Conservation (phyloP, 2,329 filamentous ascomycete genomes). For the Sclerotinia sclerotiorum region DNA sequence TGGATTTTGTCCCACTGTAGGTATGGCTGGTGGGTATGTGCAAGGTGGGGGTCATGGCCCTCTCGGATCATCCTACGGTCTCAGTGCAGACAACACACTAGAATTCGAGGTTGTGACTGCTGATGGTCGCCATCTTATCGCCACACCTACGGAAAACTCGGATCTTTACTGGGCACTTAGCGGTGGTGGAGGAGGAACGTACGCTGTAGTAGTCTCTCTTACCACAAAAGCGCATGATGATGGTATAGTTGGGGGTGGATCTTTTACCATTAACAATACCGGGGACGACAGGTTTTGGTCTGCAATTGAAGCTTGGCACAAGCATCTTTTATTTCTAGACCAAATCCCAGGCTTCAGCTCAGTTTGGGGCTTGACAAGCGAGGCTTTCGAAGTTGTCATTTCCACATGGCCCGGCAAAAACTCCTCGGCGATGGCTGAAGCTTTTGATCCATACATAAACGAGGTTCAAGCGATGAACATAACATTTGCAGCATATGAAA, state of each 20-base stretch:
- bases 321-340: background rate
- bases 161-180: constrained; percentile 9
- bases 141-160: background rate
- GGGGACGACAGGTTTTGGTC: background rate
- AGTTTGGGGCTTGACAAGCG: background rate
- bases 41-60: constrained; percentile 3
- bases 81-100: background rate
- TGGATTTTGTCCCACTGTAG: background rate
- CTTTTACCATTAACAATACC: constrained; percentile 9
- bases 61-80: background rate
- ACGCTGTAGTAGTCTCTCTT: background rate
- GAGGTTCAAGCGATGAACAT: background rate
- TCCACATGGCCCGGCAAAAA: background rate
- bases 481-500: constrained; percentile 6
- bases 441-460: background rate
- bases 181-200: background rate
- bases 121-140: background rate
- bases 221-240: background rate
- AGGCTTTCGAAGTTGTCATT: background rate
- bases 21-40: constrained; percentile 4
- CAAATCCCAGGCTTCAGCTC: background rate
- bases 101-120: constrained; percentile 17
- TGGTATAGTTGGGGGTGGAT: constrained; percentile 3
- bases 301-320: background rate
- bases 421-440: background rate